Percentiles rank a stretch among this genome's conserved stretches.
These are phyloP conservation scores for Leishmania martiniquensis DNA, from an alignment of 208 protist species.

Conservation along the genomic window DNA sequence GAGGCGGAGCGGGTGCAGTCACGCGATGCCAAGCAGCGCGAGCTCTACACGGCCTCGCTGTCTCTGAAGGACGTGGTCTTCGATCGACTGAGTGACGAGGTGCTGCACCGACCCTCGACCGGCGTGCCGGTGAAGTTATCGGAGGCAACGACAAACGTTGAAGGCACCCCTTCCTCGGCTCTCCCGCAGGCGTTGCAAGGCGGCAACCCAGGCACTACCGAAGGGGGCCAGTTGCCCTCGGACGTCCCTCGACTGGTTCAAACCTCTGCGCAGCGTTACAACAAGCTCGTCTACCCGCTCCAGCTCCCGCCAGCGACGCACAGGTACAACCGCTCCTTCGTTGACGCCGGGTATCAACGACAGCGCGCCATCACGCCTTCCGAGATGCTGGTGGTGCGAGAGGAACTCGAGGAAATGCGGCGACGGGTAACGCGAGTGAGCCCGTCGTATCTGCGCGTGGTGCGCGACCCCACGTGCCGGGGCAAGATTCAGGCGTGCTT, in stretches of 20 bases:
- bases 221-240: slow-evolving; percentile 73
- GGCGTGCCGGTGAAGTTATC: slow-evolving; percentile 65
- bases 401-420: slow-evolving; percentile 73
- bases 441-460: slow-evolving; percentile 72
- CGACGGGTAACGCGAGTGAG: slow-evolving; percentile 47
- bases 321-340: slow-evolving; percentile 84
- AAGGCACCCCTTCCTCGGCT: neutral
- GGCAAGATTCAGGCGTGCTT: slow-evolving; percentile 87
- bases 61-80: slow-evolving; percentile 87
- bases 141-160: neutral
- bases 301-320: slow-evolving; percentile 78
- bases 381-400: slow-evolving; percentile 83
- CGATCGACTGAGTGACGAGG: slow-evolving; percentile 86
- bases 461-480: slow-evolving; percentile 76
- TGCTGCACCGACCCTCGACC: slow-evolving; percentile 68
- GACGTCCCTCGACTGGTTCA: slow-evolving; percentile 55
- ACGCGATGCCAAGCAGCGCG: slow-evolving; percentile 61
- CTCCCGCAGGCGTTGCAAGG: slow-evolving; percentile 15
- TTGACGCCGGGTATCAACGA: slow-evolving; percentile 83
- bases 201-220: slow-evolving; percentile 50
- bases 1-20: slow-evolving; percentile 35
- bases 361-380: slow-evolving; percentile 80
- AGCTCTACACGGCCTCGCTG: slow-evolving; percentile 68
- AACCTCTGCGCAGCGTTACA: slow-evolving; percentile 61
- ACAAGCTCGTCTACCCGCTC: slow-evolving; percentile 79